Evolutionary conservation across 768 basidiomycete species (phyloP).

Genomic region (Cystofilobasidium bisporidii): DNA sequence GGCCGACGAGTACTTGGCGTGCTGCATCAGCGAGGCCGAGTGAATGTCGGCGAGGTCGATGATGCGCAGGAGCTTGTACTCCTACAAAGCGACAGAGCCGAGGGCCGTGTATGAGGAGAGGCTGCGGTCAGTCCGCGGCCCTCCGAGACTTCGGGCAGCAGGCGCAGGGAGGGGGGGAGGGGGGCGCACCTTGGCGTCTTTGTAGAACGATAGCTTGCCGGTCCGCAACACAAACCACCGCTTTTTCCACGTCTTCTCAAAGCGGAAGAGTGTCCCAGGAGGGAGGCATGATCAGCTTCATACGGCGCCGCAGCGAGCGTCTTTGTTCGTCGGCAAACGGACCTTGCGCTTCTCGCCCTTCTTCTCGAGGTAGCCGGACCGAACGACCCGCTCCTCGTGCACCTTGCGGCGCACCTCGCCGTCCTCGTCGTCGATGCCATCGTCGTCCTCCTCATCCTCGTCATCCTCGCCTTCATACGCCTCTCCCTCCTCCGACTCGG

Average conservation of each 20-base stretch:
- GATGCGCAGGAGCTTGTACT: slow-evolving; percentile 82
- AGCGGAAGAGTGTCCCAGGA: slow-evolving; percentile 1
- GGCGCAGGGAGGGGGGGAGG: no score
- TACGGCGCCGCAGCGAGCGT: no score
- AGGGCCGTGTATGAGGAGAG: no score
- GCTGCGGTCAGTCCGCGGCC: no score
- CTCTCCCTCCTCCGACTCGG: slow-evolving; percentile 17
- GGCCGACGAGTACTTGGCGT: slow-evolving; percentile 80
- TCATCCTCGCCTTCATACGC: slow-evolving; percentile 12
- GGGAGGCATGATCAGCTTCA: no score
- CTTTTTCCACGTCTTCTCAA: slow-evolving; percentile 89
- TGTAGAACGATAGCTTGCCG: slow-evolving; percentile 91
- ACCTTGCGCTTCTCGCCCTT: slow-evolving; percentile 97
- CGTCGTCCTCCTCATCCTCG: slow-evolving; percentile 52
- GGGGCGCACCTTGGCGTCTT: slow-evolving; percentile 57
- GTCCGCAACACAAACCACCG: slow-evolving; percentile 94
- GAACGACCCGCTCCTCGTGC: slow-evolving; percentile 53
- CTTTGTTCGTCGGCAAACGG: slow-evolving; percentile 30
- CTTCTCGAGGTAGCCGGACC: slow-evolving; percentile 91
- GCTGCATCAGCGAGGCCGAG: slow-evolving; percentile 70
- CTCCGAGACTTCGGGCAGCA: no score
- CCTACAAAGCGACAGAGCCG: slow-evolving; percentile 37
- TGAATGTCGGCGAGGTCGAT: slow-evolving; percentile 82
- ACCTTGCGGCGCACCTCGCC: slow-evolving; percentile 37
- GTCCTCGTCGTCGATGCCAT: slow-evolving; percentile 44